Conservation (phyloP, 1,284 basidiomycete species). For the Pascua sp. region DNA sequence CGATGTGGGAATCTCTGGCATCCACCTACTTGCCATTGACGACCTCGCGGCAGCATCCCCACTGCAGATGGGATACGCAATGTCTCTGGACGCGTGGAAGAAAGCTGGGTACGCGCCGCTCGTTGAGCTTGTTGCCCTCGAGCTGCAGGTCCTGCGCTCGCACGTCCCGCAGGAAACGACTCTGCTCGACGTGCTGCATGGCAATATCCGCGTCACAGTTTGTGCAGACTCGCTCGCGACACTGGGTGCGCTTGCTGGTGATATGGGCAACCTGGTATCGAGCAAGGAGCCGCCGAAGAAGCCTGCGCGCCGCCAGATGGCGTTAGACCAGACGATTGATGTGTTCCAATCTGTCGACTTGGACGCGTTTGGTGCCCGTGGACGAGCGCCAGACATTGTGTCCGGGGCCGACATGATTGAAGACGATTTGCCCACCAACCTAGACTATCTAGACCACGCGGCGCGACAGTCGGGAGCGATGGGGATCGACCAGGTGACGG, state of each 20-base stretch:
- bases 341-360: slow-evolving; percentile 74
- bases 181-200: slow-evolving; percentile 28
- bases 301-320: slow-evolving; percentile 16
- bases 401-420: slow-evolving; percentile 79
- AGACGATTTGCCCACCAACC: slow-evolving; percentile 86
- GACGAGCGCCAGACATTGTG: slow-evolving; percentile 59
- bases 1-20: slow-evolving; percentile 54
- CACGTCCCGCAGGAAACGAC: slow-evolving; percentile 23
- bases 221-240: slow-evolving; percentile 51
- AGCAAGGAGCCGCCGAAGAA: slow-evolving; percentile 26
- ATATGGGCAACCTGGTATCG: slow-evolving; percentile 18
- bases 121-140: slow-evolving; percentile 59
- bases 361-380: slow-evolving; percentile 62
- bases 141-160: slow-evolving; percentile 46
- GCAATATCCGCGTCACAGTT: slow-evolving; percentile 35
- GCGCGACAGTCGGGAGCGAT: slow-evolving; percentile 26
- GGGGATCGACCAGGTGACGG: slow-evolving; percentile 66
- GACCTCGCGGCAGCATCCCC: slow-evolving; percentile 51
- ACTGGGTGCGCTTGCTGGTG: slow-evolving; percentile 36
- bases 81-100: slow-evolving; percentile 60
- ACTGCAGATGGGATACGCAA: slow-evolving; percentile 21
- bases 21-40: slow-evolving; percentile 62
- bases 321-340: slow-evolving; percentile 36
- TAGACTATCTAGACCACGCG: slow-evolving; percentile 78
- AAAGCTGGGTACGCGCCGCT: slow-evolving; percentile 61